Evolutionary conservation across 305 asterid genomes (phyloP).

Genomic region (Fraxinus sp.): DNA sequence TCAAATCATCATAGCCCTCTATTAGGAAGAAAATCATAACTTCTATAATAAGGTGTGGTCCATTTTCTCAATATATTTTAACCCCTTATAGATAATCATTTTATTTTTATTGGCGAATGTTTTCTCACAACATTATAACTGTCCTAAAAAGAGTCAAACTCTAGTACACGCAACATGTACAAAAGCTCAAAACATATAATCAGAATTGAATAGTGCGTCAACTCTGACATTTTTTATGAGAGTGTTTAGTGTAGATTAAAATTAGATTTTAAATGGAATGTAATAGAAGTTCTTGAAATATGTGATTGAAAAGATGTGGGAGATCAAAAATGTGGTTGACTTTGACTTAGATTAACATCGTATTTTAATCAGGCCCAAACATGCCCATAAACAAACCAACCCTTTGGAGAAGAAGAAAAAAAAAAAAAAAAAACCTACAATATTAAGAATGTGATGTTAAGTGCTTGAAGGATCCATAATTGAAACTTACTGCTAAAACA

Average conservation of each 20-base stretch:
- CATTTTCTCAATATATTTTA: background rate
- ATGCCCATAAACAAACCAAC: background rate
- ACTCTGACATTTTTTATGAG: background rate
- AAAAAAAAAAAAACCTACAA: background rate
- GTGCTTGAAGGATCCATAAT: slow-evolving; percentile 12
- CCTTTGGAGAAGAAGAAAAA: background rate
- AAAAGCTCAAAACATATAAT: background rate
- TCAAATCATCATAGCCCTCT: background rate
- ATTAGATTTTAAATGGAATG: no score
- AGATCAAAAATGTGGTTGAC: no score
- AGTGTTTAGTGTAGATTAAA: no score
- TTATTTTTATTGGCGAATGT: background rate
- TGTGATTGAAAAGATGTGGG: no score
- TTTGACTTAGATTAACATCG: no score
- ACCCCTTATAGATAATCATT: background rate
- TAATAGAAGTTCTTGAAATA: no score
- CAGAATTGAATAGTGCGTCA: background rate
- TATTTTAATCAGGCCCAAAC: no score
- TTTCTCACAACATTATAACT: background rate
- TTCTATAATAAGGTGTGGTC: background rate
- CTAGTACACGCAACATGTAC: background rate
- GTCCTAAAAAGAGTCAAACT: background rate
- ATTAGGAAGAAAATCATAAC: background rate
- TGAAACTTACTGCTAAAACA: slow-evolving; percentile 86
- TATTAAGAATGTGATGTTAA: background rate